phyloP scores from a whole-genome alignment of 768 basidiomycete species.

The Termitomyces eurrhizus region DNA sequence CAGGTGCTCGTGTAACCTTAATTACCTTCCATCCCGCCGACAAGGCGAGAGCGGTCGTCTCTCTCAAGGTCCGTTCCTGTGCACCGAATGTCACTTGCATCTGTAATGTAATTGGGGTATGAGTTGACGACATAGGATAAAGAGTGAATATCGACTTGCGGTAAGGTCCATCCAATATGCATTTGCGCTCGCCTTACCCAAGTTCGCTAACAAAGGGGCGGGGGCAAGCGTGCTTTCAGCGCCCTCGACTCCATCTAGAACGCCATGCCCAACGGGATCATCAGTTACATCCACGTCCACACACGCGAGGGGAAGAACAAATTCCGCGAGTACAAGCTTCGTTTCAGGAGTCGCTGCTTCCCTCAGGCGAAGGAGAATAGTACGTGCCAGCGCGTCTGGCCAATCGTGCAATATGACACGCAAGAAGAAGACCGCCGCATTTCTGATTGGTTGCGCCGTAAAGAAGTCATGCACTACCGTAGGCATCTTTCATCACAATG shows the following conservation, averaged over 20 bases:
- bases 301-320: conserved; percentile 67
- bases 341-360: conserved; percentile 50
- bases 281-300: conserved; percentile 39
- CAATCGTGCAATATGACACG: conserved; percentile 77
- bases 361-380: conserved; percentile 40
- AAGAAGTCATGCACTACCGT: conserved; percentile 71
- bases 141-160: conserved; percentile 30
- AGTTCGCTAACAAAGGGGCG: conserved; percentile 64
- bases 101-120: conserved; percentile 27
- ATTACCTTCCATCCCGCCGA: conserved; percentile 62
- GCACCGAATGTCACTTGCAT: conserved; percentile 69
- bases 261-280: conserved; percentile 12
- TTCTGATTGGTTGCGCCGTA: conserved; percentile 48
- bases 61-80: conserved; percentile 67
- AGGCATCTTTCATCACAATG: conserved; percentile 1
- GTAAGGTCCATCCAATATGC: conserved; percentile 72
- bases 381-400: conserved; percentile 56
- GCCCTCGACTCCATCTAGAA: conserved; percentile 42
- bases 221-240: conserved; percentile 51
- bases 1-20: conserved; percentile 52
- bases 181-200: conserved; percentile 68
- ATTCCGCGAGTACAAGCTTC: conserved; percentile 66
- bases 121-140: not conserved
- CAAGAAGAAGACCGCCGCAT: conserved; percentile 64
- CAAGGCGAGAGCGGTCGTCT: conserved; percentile 48